Evolutionary conservation across 257 asterid species (phyloP).

Genomic region (Catharanthus roseus): DNA sequence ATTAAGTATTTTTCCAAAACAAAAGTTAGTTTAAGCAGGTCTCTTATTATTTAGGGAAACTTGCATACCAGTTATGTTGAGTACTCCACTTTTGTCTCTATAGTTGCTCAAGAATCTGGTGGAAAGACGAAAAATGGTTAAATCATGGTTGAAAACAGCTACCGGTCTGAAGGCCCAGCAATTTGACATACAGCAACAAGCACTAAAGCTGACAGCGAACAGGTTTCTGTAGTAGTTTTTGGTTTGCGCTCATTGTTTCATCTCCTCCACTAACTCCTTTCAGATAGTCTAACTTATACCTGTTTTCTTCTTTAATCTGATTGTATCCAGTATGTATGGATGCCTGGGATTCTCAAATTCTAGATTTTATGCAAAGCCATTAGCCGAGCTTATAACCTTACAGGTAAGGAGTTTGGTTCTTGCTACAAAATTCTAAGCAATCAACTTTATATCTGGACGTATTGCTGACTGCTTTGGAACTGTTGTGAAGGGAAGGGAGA

Average conservation of each 20-base stretch:
- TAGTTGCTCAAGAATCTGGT: slow-evolving; percentile 88
- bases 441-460: not conserved
- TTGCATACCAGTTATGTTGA: not conserved
- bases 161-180: slow-evolving; percentile 87
- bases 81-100: not conserved
- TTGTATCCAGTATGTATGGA: slow-evolving; percentile 78
- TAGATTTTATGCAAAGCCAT: slow-evolving; percentile 92
- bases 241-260: slow-evolving; percentile 3
- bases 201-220: slow-evolving; percentile 94
- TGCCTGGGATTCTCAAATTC: slow-evolving; percentile 96
- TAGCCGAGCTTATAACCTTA: slow-evolving; percentile 90
- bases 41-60: not conserved
- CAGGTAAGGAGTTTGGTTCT: slow-evolving; percentile 46
- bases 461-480: slow-evolving; percentile 23
- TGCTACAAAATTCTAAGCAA: slow-evolving; percentile 12
- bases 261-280: slow-evolving; percentile 1
- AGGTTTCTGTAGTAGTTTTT: slow-evolving; percentile 45
- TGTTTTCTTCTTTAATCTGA: slow-evolving; percentile 21
- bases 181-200: slow-evolving; percentile 93
- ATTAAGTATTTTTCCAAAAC: not conserved
- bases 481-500: slow-evolving; percentile 84
- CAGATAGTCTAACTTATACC: slow-evolving; percentile 3
- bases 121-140: slow-evolving; percentile 78
- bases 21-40: not conserved
- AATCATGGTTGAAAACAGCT: slow-evolving; percentile 68